Base-by-base conservation (phyloP, 2,329 filamentous ascomycete genomes). In the Periconia digitata region DNA sequence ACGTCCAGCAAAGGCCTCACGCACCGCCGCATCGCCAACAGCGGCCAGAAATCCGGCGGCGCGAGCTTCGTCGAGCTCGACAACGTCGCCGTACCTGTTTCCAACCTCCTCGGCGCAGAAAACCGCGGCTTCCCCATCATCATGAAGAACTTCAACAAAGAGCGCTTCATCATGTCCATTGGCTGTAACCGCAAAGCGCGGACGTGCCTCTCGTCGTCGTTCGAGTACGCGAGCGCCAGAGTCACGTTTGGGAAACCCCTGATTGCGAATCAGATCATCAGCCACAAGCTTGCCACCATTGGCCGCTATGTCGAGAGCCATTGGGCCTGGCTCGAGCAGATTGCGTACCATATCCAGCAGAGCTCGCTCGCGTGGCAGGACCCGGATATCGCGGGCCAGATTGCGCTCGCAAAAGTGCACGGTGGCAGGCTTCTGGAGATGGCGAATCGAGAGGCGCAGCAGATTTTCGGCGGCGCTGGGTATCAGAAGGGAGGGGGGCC, bases 11-110 rank as follows among this genome's bases (percentile, higher is more conserved):
- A 73, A 2, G 83, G 83, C n/a, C 69, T 85, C 6, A 72, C 73
- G 1, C 74, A 74, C 43, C 73, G 80, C 17, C 77, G 74, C 43
- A 85, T 87, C 66, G 69, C 78, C 44, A 87, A 88, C 64, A 84
- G 79, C 21, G 85, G 85, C 3, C 83, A 86, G n/a, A 81, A 84
- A 57, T 83, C 83, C 5, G 85, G 84, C 35, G 83, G 83, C 59
- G 78, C 79, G 4, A 80, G 79, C 0, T 83, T 78, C 52, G 74
- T 84, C 41, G 76, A 79, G 17, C 72, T 84, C 17, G 80, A 84
- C 39, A 72, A 83, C 49, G 81, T 84, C 2, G 56, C 67, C 15
- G 82, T 85, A 0, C 81, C 82, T 0, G 72, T 72, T 0, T 72
- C 74, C 21, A 81, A 83, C 46, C 69, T 83, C 1, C 55, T 85